Base-by-base conservation (phyloP, 1,284 basidiomycete species). In the Hypsizygus ulmarius region DNA sequence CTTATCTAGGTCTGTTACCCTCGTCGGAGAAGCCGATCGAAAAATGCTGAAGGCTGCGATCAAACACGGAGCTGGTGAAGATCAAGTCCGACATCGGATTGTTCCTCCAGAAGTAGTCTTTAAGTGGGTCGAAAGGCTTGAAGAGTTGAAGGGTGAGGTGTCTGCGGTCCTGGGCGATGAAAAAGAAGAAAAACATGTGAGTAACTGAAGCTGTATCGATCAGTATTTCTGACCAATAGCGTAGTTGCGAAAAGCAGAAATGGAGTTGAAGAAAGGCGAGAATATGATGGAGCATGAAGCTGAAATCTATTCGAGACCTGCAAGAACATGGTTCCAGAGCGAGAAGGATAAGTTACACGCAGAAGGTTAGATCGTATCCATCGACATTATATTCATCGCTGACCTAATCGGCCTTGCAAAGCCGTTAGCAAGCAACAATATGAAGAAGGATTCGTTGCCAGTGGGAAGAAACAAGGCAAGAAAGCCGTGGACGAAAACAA, bases 311-410 rank as follows among this genome's bases (percentile, higher is more conserved):
- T 85, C 90, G 28, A 78, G 96, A 42, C 97, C 97, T 6, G 93
- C 93, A 19, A 77, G 96, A 54, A 97, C 95, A 10, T 99, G 97
- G 97, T 99, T 99, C 81, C 96, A 98, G 69, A 84, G 78, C 18
- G 78, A 80, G 52, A 88, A 88, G 65, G 93, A 97, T 58, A 98
- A 92, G 69, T 71, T 78, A 49, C 79, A 79, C 45, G 78, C 93
- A 1, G 83, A 88, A 80, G 85, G 93, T 94, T 56, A 51, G 52
- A 39, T 16, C 14, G 14, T 35, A 32, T 18, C 21, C 29, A 16
- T 30, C 28, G 39, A n/a, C 2, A 28, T 43, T 39, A 25, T 33
- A 21, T 43, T 21, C 32, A 47, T 34, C 18, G 43, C 33, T 3
- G 49, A 15, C 58, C 21, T 49, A 32, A 45, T 45, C 15, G 33